These are phyloP conservation scores for Syncephalastrum contaminatum DNA, from an alignment of 371 early-diverging fungal species.

Conservation along the genomic window DNA sequence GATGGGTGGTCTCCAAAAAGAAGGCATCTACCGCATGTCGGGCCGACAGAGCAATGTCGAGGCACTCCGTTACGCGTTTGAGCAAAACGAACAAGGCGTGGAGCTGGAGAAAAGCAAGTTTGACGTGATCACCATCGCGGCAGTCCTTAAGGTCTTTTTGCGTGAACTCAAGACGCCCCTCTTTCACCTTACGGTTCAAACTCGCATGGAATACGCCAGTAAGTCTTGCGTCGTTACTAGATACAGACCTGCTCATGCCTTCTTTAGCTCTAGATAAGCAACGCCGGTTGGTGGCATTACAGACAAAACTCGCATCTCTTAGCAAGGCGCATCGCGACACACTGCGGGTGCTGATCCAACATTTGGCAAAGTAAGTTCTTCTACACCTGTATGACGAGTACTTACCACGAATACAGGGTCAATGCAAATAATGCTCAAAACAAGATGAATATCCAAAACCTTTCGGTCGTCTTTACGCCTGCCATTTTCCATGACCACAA, in stretches of 20 bases:
- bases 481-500: constrained; percentile 61
- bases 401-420: constrained; percentile 16
- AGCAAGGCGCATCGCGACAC: constrained; percentile 52
- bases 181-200: constrained; percentile 49
- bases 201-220: constrained; percentile 60
- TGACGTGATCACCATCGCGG: constrained; percentile 61
- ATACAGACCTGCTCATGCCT: background rate
- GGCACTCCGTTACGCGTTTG: constrained; percentile 51
- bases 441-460: constrained; percentile 58
- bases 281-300: constrained; percentile 23
- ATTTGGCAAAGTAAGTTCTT: constrained; percentile 49
- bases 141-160: constrained; percentile 63
- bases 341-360: constrained; percentile 42
- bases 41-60: constrained; percentile 64
- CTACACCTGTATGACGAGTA: background rate
- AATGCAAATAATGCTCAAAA: constrained; percentile 41
- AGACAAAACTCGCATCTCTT: constrained; percentile 32
- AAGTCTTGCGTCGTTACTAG: constrained; percentile 14
- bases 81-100: constrained; percentile 49
- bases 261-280: constrained; percentile 30
- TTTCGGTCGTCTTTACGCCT: constrained; percentile 57
- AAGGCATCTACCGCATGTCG: constrained; percentile 72
- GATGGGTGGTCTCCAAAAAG: constrained; percentile 62
- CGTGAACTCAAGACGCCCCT: constrained; percentile 65
- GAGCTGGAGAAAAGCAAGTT: constrained; percentile 40